These are phyloP conservation scores for Moesziomyces sp. DNA, from an alignment of 1,284 basidiomycete genomes.

Conservation along the genomic window DNA sequence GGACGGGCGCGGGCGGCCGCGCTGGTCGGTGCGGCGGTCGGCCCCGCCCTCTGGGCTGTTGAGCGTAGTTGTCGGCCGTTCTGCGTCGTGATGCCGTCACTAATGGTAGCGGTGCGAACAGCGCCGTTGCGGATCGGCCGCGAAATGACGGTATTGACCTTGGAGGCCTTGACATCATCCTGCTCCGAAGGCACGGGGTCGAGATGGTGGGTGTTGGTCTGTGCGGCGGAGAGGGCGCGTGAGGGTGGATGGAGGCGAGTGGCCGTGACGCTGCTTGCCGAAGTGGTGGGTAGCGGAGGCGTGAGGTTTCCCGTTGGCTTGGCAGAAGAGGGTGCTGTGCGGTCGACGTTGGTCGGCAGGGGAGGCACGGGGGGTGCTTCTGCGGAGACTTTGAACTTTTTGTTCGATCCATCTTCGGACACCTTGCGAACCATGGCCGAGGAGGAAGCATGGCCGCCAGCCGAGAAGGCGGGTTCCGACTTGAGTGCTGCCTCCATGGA, in stretches of 20 bases:
- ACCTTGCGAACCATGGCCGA: conserved; percentile 36
- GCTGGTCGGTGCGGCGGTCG: conserved; percentile 1
- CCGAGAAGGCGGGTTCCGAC: conserved; percentile 10
- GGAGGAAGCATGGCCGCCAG: conserved; percentile 3
- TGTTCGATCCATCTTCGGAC: conserved; percentile 43
- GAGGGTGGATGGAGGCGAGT: conserved; percentile 37
- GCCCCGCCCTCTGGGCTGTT: conserved; percentile 12
- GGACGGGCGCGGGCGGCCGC: conserved; percentile 9
- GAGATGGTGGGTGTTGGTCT: conserved; percentile 33
- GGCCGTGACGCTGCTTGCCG: conserved; percentile 29
- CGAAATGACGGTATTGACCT: conserved; percentile 2
- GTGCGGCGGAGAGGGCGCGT: conserved; percentile 30
- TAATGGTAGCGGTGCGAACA: conserved; percentile 25
- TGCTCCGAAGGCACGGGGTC: conserved; percentile 15
- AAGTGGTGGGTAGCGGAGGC: conserved; percentile 32
- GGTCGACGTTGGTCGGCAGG: conserved; percentile 5
- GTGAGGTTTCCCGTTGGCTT: conserved; percentile 24
- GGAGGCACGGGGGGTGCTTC: conserved; percentile 27
- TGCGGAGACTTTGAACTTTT: conserved; percentile 42
- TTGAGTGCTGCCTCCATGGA: conserved; percentile 18
- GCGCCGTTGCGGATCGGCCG: conserved; percentile 20
- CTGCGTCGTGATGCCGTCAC: conserved; percentile 2
- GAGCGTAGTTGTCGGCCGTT: conserved; percentile 29
- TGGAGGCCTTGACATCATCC: conserved; percentile 36
- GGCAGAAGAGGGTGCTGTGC: conserved; percentile 4